Evolutionary conservation across 495 filamentous ascomycete genomes (phyloP).

Genomic region (Penicillium coffeae): DNA sequence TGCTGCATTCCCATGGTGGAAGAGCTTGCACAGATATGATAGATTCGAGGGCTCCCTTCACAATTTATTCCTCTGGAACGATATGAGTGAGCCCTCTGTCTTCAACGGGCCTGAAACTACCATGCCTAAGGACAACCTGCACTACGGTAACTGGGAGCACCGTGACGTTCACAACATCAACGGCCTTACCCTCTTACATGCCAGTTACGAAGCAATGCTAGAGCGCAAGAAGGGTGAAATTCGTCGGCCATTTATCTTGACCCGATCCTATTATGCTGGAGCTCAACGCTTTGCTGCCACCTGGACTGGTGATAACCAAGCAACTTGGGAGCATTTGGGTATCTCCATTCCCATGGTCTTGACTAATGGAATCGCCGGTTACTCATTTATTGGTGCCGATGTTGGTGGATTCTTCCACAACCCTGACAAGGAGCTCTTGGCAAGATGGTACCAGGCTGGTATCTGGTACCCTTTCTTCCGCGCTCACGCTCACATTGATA

Average conservation of each 20-base stretch:
- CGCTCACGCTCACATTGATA: conserved; percentile 95
- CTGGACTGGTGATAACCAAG: conserved; percentile 98
- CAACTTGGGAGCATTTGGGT: conserved; percentile 84
- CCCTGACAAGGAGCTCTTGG: conserved; percentile 82
- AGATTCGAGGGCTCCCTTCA: conserved; percentile 74
- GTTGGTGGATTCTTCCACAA: conserved; percentile 99
- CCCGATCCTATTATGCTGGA: conserved; percentile 85
- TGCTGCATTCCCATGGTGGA: conserved; percentile 84
- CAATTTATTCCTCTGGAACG: conserved; percentile 96
- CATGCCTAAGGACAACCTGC: conserved; percentile 96
- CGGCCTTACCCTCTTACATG: conserved; percentile 89
- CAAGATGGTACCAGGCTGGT: conserved; percentile 94
- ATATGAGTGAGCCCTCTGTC: conserved; percentile 99
- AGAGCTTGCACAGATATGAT: conserved; percentile 77
- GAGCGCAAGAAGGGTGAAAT: conserved; percentile 75
- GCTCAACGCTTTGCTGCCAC: conserved; percentile 87
- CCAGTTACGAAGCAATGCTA: conserved; percentile 79
- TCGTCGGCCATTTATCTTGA: conserved; percentile 85
- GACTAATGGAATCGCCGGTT: conserved; percentile 85
- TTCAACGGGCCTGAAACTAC: conserved; percentile 96
- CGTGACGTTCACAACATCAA: conserved; percentile 94
- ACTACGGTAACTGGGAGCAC: conserved; percentile 91
- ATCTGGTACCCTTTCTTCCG: conserved; percentile 99
- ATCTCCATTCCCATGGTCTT: conserved; percentile 88
- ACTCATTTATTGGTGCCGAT: conserved; percentile 91